Evolutionary conservation across 768 basidiomycete species (phyloP).

Genomic region (Tylopilus vinaceipallidus): DNA sequence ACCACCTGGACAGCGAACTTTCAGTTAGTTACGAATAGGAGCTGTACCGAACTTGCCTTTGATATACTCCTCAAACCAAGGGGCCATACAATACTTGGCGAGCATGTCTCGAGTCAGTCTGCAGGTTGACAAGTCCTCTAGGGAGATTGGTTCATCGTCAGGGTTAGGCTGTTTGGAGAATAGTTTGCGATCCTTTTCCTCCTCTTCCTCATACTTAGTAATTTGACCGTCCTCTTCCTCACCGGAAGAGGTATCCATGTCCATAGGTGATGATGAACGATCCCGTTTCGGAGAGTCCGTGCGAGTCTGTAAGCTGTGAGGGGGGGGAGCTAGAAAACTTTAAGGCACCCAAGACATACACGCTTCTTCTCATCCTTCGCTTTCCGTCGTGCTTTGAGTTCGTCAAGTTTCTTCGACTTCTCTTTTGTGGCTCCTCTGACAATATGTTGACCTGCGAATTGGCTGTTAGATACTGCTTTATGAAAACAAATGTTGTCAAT

Average conservation of each 20-base stretch:
- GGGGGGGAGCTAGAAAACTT: slow-evolving; percentile 1
- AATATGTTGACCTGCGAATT: slow-evolving; percentile 64
- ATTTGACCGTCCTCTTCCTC: slow-evolving; percentile 81
- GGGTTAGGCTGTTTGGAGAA: slow-evolving; percentile 42
- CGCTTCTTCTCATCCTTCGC: slow-evolving; percentile 88
- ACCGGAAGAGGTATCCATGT: slow-evolving; percentile 79
- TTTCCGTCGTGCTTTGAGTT: slow-evolving; percentile 81
- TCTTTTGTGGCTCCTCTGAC: slow-evolving; percentile 75
- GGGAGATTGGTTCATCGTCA: slow-evolving; percentile 46
- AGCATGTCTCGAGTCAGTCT: slow-evolving; percentile 68
- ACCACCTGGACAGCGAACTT: slow-evolving; percentile 46
- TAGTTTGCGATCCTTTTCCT: slow-evolving; percentile 58
- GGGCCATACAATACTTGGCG: slow-evolving; percentile 66
- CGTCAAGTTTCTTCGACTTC: slow-evolving; percentile 75
- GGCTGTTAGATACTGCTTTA: slow-evolving; percentile 8
- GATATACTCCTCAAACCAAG: slow-evolving; percentile 86
- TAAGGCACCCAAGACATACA: slow-evolving; percentile 41
- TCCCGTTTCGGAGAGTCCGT: slow-evolving; percentile 62
- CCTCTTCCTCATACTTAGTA: slow-evolving; percentile 68
- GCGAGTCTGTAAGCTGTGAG: slow-evolving; percentile 38
- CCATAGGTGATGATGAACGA: slow-evolving; percentile 77
- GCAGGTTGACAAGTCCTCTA: slow-evolving; percentile 60
- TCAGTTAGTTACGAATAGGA: slow-evolving; percentile 1
- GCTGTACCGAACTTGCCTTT: slow-evolving; percentile 49
- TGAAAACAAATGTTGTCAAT: slow-evolving; percentile 24